Evolutionary conservation across 805 yeast species (phyloP).

Genomic region (Ogataea corticis): DNA sequence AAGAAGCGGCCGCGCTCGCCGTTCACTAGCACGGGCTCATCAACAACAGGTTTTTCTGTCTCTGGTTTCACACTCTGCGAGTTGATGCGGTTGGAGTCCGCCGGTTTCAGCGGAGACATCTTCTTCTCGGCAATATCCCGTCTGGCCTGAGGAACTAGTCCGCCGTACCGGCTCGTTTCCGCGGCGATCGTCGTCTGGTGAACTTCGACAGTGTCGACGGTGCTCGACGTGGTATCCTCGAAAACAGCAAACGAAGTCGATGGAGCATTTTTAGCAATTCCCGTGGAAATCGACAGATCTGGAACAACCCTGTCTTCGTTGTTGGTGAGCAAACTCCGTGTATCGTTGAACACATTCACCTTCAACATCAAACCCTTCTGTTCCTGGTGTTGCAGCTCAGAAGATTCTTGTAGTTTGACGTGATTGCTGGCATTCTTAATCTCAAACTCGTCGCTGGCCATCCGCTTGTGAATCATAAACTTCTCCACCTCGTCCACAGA

Average conservation of each 20-base stretch:
- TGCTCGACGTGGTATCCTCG: neutral
- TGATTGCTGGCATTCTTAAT: conserved; percentile 29
- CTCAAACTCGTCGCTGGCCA: conserved; percentile 33
- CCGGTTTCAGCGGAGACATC: conserved; percentile 3
- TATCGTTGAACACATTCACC: conserved; percentile 13
- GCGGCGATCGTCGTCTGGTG: neutral
- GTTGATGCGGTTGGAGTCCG: conserved; percentile 10
- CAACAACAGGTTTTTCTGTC: neutral
- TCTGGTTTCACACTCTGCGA: conserved; percentile 1
- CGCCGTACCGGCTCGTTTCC: conserved; percentile 18
- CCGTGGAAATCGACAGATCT: conserved; percentile 32
- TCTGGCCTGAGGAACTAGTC: conserved; percentile 20
- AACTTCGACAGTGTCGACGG: neutral
- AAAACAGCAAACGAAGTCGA: neutral
- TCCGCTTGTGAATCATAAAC: conserved; percentile 31
- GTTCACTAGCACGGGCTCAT: conserved; percentile 17
- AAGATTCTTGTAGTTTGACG: conserved; percentile 17
- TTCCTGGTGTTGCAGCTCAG: conserved; percentile 20
- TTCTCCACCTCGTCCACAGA: conserved; percentile 31
- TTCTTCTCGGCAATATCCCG: conserved; percentile 9
- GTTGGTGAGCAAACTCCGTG: conserved; percentile 10
- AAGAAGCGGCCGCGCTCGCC: conserved; percentile 53
- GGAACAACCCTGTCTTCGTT: conserved; percentile 26
- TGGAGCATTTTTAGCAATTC: conserved; percentile 6
- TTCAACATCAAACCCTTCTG: conserved; percentile 28